Percentiles rank a stretch among this genome's conserved stretches.
phyloP scores from a whole-genome alignment of 805 yeast genomes.

The Lipomyces kockii region DNA sequence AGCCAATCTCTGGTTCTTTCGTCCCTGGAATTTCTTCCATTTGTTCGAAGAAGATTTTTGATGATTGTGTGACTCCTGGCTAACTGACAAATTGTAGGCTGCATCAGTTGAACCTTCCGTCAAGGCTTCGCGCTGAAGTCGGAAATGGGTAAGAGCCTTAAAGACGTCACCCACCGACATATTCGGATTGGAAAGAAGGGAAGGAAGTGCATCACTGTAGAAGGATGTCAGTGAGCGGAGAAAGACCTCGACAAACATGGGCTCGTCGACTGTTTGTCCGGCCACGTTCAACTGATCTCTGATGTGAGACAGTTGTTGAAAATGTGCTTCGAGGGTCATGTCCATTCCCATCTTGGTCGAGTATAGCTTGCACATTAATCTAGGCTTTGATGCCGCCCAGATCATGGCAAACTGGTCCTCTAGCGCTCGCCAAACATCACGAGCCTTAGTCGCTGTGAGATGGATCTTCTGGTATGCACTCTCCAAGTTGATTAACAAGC shows the following conservation, averaged over 20 bases:
- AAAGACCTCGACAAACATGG: neutral
- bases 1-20: too few species aligned
- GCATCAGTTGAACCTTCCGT: neutral
- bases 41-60: too few species aligned
- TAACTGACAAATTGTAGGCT: neutral
- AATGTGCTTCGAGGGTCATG: neutral
- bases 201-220: neutral
- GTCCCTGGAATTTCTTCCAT: too few species aligned
- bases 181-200: neutral
- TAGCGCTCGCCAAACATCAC: too few species aligned
- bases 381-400: too few species aligned
- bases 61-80: too few species aligned
- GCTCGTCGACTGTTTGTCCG: neutral
- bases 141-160: neutral
- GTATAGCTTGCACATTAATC: too few species aligned
- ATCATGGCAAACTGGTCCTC: too few species aligned
- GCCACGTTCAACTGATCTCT: neutral
- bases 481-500: too few species aligned
- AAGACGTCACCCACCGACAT: neutral
- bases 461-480: too few species aligned
- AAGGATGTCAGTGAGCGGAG: neutral
- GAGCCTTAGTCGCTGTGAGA: too few species aligned
- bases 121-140: constrained; percentile 4
- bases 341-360: neutral
- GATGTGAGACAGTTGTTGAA: neutral